Base-by-base conservation (phyloP, 805 yeast species). In the Yamadazyma ubonensis region DNA sequence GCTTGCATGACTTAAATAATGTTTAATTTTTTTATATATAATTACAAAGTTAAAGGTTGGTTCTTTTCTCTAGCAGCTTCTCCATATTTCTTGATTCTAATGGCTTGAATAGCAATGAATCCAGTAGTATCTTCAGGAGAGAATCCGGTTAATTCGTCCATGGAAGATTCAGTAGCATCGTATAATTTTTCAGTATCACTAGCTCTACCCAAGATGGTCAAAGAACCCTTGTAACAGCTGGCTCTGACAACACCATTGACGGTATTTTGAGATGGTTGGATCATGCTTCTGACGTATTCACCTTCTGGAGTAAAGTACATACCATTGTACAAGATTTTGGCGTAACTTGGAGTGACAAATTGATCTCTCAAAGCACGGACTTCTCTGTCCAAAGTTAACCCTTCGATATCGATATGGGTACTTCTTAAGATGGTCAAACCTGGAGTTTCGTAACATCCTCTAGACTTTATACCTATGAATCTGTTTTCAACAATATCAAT, bases 381-480 rank as follows among this genome's bases (percentile, higher is more conserved):
- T 72, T 93, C 99, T 70, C 97, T 85, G 71, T 93, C 99, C 58
- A 93, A 73, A 29, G 96, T 91, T 57, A 93, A 81, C 57, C 99
- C 99, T 75, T 93, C 99, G 56, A 93, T 74, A 66, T 93, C 99
- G 63, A 93, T 80, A 69, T 93, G 99, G 34, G 98, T 86, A 41
- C 79, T 67, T 79, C 99, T 88, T 70, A 93, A 82, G 47, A 93
- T 65, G 46, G 99, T 91, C 58, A 93, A 80, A 67, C 98, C 99
- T 53, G 99, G 99, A 49, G 98, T 95, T 73, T 93, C 99, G 75
- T 93, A 93, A 76, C 99, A 93, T 44, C 99, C 99, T 78, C 99
- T 88, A 49, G 98, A 90, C 71, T 93, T 93, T 68, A 93, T 85
- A 67, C 98, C 98, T 59, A 93, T 93, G 70, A 93, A 93, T 76